phyloP scores from a whole-genome alignment of 2,329 filamentous ascomycete genomes.

The Lecanosticta acicola region DNA sequence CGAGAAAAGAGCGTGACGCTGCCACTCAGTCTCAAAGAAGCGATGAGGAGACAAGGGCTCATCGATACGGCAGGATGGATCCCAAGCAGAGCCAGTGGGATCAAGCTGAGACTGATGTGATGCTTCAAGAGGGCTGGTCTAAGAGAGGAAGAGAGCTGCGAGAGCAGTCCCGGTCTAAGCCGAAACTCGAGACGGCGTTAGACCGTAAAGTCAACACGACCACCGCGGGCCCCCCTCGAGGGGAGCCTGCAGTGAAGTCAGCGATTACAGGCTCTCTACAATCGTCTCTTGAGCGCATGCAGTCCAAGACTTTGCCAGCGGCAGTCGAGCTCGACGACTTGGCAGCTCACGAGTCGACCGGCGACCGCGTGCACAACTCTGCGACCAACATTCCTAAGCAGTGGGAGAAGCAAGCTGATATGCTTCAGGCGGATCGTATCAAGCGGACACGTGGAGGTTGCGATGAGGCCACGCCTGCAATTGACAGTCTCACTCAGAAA shows the following conservation, averaged over 20 bases:
- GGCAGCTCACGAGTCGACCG: constrained; percentile 30
- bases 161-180: too few species aligned
- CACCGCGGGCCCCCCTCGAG: neutral
- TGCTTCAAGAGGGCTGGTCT: constrained; percentile 18
- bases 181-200: neutral
- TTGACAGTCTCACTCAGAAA: neutral
- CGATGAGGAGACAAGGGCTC: constrained; percentile 4
- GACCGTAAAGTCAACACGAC: constrained; percentile 1
- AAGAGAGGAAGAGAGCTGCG: too few species aligned
- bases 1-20: constrained; percentile 11
- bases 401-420: constrained; percentile 24
- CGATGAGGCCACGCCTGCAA: neutral
- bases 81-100: constrained; percentile 20
- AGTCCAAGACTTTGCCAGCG: constrained; percentile 13
- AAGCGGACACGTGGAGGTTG: constrained; percentile 14
- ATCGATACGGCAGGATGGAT: constrained; percentile 16
- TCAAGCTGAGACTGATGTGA: constrained; percentile 18
- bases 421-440: constrained; percentile 28
- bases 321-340: constrained; percentile 26
- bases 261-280: constrained; percentile 13
- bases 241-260: neutral
- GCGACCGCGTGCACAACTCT: constrained; percentile 18
- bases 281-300: constrained; percentile 28
- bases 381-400: constrained; percentile 20
- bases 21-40: neutral